A percentile compares a stretch with the other conserved stretches of the same genome.
Evolutionary conservation across 768 basidiomycete species (phyloP).

Genomic region (Dendrothele bispora): DNA sequence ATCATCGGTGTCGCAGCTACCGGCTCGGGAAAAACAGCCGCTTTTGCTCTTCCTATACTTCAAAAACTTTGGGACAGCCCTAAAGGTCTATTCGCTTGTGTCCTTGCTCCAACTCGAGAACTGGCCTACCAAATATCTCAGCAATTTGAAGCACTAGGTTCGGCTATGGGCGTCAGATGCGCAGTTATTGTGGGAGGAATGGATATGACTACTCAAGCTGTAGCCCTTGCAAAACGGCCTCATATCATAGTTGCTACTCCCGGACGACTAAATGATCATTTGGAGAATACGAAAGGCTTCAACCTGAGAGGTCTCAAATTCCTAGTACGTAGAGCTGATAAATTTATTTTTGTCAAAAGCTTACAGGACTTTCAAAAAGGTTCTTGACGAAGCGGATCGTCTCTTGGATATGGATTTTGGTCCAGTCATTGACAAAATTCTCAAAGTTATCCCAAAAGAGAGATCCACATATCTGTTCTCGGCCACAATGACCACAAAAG

Average conservation of each 20-base stretch:
- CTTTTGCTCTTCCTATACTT: conserved; percentile 93
- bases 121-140: conserved; percentile 98
- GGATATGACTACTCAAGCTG: conserved; percentile 87
- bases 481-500: conserved; percentile 74
- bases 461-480: conserved; percentile 67
- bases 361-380: too few relatives aligned
- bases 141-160: conserved; percentile 89
- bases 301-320: conserved; percentile 6
- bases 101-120: conserved; percentile 97
- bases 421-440: conserved; percentile 63
- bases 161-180: conserved; percentile 89
- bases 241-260: conserved; percentile 96
- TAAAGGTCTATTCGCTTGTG: conserved; percentile 87
- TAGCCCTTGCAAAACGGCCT: conserved; percentile 93
- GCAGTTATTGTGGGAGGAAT: conserved; percentile 93
- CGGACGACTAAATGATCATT: conserved; percentile 87
- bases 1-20: conserved; percentile 99
- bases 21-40: conserved; percentile 96
- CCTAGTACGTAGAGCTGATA: conserved; percentile 5
- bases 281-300: conserved; percentile 9
- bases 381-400: conserved; percentile 37
- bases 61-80: conserved; percentile 98
- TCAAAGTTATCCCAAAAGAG: conserved; percentile 65
- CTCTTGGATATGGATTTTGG: conserved; percentile 70
- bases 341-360: too few relatives aligned